Evolutionary conservation across 129 eudicot genomes (phyloP), one percentile per base, ranked within the genome.

Genomic region (Deinandra increscens): DNA sequence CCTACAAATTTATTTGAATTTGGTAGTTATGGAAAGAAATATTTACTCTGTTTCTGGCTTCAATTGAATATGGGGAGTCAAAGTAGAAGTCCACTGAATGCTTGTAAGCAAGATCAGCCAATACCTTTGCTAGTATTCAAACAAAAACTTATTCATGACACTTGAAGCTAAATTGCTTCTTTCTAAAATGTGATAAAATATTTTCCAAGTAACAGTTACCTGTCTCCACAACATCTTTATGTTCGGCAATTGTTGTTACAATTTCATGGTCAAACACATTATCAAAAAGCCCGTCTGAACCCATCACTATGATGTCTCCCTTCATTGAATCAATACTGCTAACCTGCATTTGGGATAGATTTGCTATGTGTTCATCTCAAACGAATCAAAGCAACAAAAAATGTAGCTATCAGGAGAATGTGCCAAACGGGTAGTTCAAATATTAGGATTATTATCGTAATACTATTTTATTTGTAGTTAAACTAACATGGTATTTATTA

Each of bases 271-370:
- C 95, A 58, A 82, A 91, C 22, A 84, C 81, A 50, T 92, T 92
- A 75, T 92, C 96, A 29, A 92, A 92, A 64, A 92, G 98, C 74
- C 98, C 98, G 59, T 92, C 98, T 50, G 96, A 88, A 48, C 98
- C 98, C 98, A 88, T 88, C 37, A 92, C 83, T 23, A 86, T 81
- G 6, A 69, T 88, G 78, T 92, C 98, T 58, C 88, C 91, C 70
- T 86, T 84, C 74, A 64, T 44, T 49, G 84, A 68, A 70, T 92
- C 86, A 15, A 92, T 81, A 51, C 80, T 88, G 7, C 81, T 84
- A 61, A 92, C 98, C 98, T 92, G 82, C 45, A 46, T 37, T 53
- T 37, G 20, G 31, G 59, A n/a, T 19, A 12, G 8, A 18, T 18
- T 56, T 56, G 14, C 15, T 26, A 1, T 26, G 38, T 29, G 31